Evolutionary conservation across 306 rosid genomes (phyloP).

Genomic region (Gynostemma pentaphyllum): DNA sequence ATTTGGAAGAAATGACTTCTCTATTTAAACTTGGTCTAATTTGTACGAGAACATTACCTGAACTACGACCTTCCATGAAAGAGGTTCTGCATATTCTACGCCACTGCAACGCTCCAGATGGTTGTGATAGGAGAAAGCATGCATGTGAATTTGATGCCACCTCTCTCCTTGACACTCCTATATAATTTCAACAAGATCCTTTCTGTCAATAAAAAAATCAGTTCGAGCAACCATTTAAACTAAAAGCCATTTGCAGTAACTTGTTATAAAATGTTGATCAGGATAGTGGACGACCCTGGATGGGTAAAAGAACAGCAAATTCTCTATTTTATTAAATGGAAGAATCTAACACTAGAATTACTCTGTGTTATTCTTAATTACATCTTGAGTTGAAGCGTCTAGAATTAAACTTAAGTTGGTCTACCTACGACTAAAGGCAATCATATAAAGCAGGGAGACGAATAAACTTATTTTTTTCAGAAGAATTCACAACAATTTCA

Average conservation of each 20-base stretch:
- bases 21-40: constrained; percentile 65
- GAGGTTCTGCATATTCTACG: constrained; percentile 61
- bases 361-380: background rate
- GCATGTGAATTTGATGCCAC: constrained; percentile 36
- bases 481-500: too few species aligned
- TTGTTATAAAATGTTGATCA: too few species aligned
- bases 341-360: background rate
- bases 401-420: background rate
- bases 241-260: background rate
- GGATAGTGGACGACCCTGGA: background rate
- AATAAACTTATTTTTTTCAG: too few species aligned
- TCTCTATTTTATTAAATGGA: background rate
- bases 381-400: background rate
- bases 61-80: constrained; percentile 53
- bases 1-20: constrained; percentile 41
- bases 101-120: constrained; percentile 21
- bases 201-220: background rate
- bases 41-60: constrained; percentile 55
- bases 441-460: background rate
- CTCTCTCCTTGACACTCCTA: constrained; percentile 41
- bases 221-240: background rate
- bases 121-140: constrained; percentile 15
- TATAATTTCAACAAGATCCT: constrained; percentile 28
- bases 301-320: background rate
- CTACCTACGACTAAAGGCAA: background rate